Conservation (phyloP, 768 basidiomycete species). For the Boletus rufocinnamomeus region DNA sequence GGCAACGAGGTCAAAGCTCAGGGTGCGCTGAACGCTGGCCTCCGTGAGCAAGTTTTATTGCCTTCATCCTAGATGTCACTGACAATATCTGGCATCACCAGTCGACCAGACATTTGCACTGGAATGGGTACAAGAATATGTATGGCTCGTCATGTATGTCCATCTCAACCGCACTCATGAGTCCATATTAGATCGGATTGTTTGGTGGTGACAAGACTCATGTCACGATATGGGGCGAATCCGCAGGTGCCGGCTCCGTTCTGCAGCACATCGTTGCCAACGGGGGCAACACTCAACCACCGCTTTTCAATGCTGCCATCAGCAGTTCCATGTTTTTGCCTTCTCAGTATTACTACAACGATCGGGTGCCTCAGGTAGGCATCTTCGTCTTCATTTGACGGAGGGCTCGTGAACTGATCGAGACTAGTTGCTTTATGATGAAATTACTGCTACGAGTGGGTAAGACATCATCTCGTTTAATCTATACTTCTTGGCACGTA, state of each 20-base stretch:
- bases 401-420: neutral
- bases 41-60: slow-evolving; percentile 24
- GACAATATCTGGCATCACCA: slow-evolving; percentile 6
- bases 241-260: slow-evolving; percentile 38
- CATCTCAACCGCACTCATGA: neutral
- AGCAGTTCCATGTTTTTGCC: slow-evolving; percentile 36
- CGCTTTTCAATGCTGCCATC: slow-evolving; percentile 36
- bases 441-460: slow-evolving; percentile 4
- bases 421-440: slow-evolving; percentile 21
- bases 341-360: slow-evolving; percentile 38
- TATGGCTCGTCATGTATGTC: slow-evolving; percentile 6
- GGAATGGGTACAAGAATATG: slow-evolving; percentile 38
- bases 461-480: slow-evolving; percentile 5
- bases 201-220: slow-evolving; percentile 37
- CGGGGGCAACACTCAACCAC: slow-evolving; percentile 36
- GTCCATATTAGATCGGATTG: slow-evolving; percentile 25
- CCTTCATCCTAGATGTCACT: neutral
- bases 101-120: slow-evolving; percentile 41
- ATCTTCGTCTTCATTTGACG: neutral
- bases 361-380: slow-evolving; percentile 30
- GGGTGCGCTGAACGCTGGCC: slow-evolving; percentile 38
- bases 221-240: slow-evolving; percentile 42
- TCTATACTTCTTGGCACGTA: too few relatives aligned
- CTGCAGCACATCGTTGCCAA: slow-evolving; percentile 37
- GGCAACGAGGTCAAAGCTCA: slow-evolving; percentile 31